Base-by-base conservation (phyloP, 495 filamentous ascomycete genomes). In the Penicillium maclennaniae region DNA sequence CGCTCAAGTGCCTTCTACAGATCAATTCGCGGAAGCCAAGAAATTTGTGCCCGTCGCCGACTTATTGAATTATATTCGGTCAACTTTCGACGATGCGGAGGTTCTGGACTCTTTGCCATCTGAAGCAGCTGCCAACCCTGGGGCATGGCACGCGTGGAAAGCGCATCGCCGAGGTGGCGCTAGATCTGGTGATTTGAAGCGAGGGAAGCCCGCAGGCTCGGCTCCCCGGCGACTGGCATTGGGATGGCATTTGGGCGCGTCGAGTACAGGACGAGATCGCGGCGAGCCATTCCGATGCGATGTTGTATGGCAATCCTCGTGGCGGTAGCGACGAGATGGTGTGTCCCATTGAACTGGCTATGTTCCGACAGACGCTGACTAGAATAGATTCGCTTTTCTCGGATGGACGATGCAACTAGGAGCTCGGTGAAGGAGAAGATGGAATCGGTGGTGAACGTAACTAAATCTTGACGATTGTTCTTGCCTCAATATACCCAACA, bases 171-270 rank as follows among this genome's bases (percentile, higher is more conserved):
- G 63, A 56, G 62, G 62, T 12, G 49, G 43, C 38, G 41, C 44
- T 41, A 46, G 47, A 9, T 47, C 55, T 20, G 54, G 58, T 9
- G 43, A 53, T 27, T 51, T 58, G 43, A 73, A 64, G 60, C 62
- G 61, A 26, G 70, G 70, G 61, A 36, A 68, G 60, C 19, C 69
- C 69, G 43, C 71, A 73, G 50, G 61, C 76, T 40, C 79, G 84
- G 45, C 77, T 79, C 25, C 87, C 88, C 2, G 88, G 85, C 14
- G 87, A 93, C 53, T 96, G 91, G 91, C 92, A 92, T 66, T 96
- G 91, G 91, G 90, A 95, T 67, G 91, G 91, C 1, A 91, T 96
- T 7, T 96, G 91, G 91, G 87, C 89, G 55, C 82, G 88, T 49
- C 78, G 91, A 34, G 90, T 92, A 1, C 85, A 82, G 64, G 84